These are phyloP conservation scores for Friedmanniomyces endolithicus DNA, from an alignment of 495 filamentous ascomycete species.

Conservation along the genomic window DNA sequence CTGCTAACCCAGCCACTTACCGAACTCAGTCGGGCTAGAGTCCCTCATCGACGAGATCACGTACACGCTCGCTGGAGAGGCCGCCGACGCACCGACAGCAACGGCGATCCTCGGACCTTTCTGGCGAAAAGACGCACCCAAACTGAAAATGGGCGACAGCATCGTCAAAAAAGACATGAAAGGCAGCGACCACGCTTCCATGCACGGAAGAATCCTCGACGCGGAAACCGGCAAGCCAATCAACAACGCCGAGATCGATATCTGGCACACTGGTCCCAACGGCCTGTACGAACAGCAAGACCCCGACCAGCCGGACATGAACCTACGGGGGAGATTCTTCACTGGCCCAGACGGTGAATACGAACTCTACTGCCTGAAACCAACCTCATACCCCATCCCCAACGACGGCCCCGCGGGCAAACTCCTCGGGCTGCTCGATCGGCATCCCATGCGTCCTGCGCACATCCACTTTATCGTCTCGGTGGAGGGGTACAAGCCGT, in stretches of 20 bases:
- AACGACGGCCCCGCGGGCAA: conserved; percentile 48
- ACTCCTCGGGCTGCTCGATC: conserved; percentile 46
- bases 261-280: conserved; percentile 68
- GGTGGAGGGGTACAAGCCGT: conserved; percentile 43
- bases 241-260: conserved; percentile 51
- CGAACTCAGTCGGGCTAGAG: conserved; percentile 60
- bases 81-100: conserved; percentile 44
- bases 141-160: conserved; percentile 48
- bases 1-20: too few relatives aligned
- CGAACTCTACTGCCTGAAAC: conserved; percentile 53
- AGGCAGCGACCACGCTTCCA: conserved; percentile 44
- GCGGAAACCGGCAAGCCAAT: conserved; percentile 46
- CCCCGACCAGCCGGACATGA: conserved; percentile 55
- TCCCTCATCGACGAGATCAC: conserved; percentile 69
- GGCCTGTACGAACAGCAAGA: conserved; percentile 76
- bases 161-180: conserved; percentile 39
- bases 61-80: conserved; percentile 45
- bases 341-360: conserved; percentile 55
- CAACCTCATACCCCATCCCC: conserved; percentile 61
- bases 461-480: conserved; percentile 73
- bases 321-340: conserved; percentile 58
- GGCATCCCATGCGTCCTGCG: conserved; percentile 69
- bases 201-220: conserved; percentile 53
- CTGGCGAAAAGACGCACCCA: conserved; percentile 58
- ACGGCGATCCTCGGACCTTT: conserved; percentile 68